Evolutionary conservation across 495 filamentous ascomycete species (phyloP).

Genomic region (Neurospora tetraspora): DNA sequence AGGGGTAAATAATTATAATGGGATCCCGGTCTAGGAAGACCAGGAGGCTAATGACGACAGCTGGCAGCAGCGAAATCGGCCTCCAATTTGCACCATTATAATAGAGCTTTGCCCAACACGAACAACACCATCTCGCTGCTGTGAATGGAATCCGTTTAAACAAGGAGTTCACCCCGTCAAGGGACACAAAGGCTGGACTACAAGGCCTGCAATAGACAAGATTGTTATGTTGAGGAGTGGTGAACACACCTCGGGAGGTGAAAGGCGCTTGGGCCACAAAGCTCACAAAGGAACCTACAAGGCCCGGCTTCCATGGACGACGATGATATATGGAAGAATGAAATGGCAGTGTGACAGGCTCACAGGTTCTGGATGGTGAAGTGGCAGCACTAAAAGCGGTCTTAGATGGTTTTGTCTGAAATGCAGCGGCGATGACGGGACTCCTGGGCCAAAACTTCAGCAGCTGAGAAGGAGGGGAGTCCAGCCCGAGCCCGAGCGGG

Average conservation of each 20-base stretch:
- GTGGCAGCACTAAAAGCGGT: background rate
- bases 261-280: background rate
- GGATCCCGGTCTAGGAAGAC: background rate
- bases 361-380: background rate
- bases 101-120: background rate
- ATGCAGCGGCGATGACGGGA: background rate
- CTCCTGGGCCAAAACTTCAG: background rate
- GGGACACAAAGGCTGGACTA: background rate
- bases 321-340: background rate
- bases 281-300: background rate
- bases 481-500: background rate
- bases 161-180: background rate
- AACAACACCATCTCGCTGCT: background rate
- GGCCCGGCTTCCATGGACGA: background rate
- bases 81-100: background rate
- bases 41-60: background rate
- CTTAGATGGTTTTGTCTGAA: background rate
- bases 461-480: background rate
- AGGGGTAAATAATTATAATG: background rate
- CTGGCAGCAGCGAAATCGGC: background rate
- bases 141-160: background rate
- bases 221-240: background rate
- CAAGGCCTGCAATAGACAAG: background rate
- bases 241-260: background rate
- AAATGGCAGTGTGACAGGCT: background rate